phyloP scores from a whole-genome alignment of 2,329 filamentous ascomycete species.

The Fusarium drepaniforme region DNA sequence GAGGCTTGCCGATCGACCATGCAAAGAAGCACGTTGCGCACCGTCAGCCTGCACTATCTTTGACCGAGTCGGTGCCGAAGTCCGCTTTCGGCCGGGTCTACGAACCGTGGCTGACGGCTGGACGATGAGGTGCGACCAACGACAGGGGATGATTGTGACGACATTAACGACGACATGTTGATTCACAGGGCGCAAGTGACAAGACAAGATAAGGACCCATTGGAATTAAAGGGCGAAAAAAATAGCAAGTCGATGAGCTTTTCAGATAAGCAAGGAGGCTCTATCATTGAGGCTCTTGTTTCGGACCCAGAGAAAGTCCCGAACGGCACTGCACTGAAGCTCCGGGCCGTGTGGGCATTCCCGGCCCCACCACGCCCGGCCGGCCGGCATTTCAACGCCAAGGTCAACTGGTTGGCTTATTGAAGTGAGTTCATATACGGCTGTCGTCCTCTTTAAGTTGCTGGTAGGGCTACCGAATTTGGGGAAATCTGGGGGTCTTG shows the following conservation, averaged over 20 bases:
- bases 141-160: background rate
- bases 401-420: background rate
- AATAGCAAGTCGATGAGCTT: background rate
- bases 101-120: background rate
- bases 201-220: background rate
- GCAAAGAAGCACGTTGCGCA: background rate
- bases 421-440: background rate
- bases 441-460: background rate
- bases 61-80: conserved; percentile 32
- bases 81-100: conserved; percentile 32
- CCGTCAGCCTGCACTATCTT: conserved; percentile 3
- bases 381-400: background rate
- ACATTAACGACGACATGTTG: background rate
- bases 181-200: background rate
- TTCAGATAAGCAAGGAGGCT: background rate
- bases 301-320: background rate
- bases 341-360: background rate
- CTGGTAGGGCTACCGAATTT: background rate
- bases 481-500: conserved; percentile 4
- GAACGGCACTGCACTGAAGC: background rate
- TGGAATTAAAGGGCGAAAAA: background rate
- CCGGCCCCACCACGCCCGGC: background rate
- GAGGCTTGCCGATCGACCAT: conserved; percentile 3
- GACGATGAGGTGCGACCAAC: background rate
- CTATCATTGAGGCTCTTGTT: background rate